Evolutionary conservation across 257 asterid genomes (phyloP).

Genomic region (Scutellaria minor): DNA sequence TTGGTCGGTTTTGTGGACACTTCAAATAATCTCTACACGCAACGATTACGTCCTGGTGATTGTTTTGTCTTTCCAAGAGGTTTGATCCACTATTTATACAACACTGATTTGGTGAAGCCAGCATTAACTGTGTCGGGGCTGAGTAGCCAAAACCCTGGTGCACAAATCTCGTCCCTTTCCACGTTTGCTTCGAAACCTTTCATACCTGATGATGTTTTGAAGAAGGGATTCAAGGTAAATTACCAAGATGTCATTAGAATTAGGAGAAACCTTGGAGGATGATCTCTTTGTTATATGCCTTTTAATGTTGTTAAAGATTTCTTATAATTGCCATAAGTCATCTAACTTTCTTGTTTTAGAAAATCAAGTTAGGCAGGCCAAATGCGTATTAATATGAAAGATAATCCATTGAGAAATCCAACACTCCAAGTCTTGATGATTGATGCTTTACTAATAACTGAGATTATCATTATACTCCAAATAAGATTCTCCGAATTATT

Average conservation of each 20-base stretch:
- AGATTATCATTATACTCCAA: neutral
- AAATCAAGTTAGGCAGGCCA: constrained; percentile 27
- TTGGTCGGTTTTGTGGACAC: constrained; percentile 66
- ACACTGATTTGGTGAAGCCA: constrained; percentile 37
- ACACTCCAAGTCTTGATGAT: constrained; percentile 44
- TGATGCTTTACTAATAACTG: constrained; percentile 26
- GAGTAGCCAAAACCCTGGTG: constrained; percentile 68
- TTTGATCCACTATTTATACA: constrained; percentile 54
- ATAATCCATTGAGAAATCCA: constrained; percentile 31
- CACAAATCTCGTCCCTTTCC: constrained; percentile 47
- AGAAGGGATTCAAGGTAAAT: constrained; percentile 47
- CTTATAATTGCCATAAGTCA: neutral
- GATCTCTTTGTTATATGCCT: neutral
- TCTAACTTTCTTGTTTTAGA: constrained; percentile 12
- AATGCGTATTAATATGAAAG: constrained; percentile 13
- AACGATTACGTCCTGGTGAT: constrained; percentile 53
- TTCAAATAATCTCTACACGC: constrained; percentile 43
- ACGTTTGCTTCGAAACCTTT: constrained; percentile 38
- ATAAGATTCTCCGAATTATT: constrained; percentile 27
- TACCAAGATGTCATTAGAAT: constrained; percentile 51
- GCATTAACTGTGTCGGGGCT: constrained; percentile 53
- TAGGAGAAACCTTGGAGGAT: constrained; percentile 56
- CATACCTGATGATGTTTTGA: constrained; percentile 46
- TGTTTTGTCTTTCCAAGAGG: constrained; percentile 66
- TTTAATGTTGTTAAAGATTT: neutral